Conservation (phyloP, 306 rosid species). For the Inga oerstediana region DNA sequence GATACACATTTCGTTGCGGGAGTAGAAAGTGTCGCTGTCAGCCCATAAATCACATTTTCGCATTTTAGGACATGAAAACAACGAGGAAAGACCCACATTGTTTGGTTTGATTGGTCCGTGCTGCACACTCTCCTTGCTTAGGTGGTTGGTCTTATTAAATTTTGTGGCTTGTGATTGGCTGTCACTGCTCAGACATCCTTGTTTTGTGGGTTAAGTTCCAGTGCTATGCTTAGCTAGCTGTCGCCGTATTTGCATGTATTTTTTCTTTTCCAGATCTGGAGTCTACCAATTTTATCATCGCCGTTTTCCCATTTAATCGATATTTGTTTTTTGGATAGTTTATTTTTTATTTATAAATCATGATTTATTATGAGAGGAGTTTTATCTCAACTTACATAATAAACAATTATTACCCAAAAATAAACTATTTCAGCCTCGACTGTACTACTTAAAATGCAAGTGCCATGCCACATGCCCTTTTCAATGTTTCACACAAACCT, state of each 20-base stretch:
- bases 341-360: no score
- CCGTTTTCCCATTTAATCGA: neutral
- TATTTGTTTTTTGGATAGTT: no score
- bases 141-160: slow-evolving; percentile 17
- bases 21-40: slow-evolving; percentile 43
- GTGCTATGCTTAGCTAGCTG: neutral
- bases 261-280: neutral
- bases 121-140: slow-evolving; percentile 26
- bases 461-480: neutral
- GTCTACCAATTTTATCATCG: slow-evolving; percentile 8
- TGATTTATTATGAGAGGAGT: no score
- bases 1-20: slow-evolving; percentile 1
- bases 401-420: no score
- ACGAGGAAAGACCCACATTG: slow-evolving; percentile 23
- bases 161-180: slow-evolving; percentile 38
- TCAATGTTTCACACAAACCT: neutral
- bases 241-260: neutral
- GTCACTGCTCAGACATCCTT: slow-evolving; percentile 28
- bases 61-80: slow-evolving; percentile 37
- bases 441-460: neutral
- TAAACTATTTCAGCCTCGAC: no score
- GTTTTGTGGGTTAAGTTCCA: slow-evolving; percentile 5
- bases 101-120: slow-evolving; percentile 44
- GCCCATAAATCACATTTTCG: slow-evolving; percentile 36
- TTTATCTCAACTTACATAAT: no score